Base-by-base conservation (phyloP, 164 flowering plant genomes). In the Vitis amurensis region DNA sequence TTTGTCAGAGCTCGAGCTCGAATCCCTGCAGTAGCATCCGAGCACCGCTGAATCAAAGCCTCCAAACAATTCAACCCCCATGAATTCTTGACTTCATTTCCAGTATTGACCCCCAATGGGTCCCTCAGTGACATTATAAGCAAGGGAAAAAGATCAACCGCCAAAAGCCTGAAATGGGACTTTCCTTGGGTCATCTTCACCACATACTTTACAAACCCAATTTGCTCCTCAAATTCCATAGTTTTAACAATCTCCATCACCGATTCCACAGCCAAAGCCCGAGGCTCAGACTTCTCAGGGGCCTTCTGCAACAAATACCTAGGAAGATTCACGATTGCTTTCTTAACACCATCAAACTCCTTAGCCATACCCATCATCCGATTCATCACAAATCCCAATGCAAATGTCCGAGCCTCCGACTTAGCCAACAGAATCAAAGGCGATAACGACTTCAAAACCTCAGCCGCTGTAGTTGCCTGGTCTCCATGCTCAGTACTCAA, bases 221-320 rank as follows among this genome's bases (percentile, higher is more conserved):
- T 31, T 70, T 87, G 97, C 68, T 90, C 90, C 8, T 71, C 79
- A 11, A 72, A 71, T 14, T 88, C 94, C 88, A 93, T 74, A 11
- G 74, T 81, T 63, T 68, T 71, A 69, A 96, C 90, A 59, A 93
- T 76, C 81, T 90, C 90, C 81, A 88, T 78, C 7, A 96, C 86
- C 1, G 93, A 83, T 58, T 96, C 99, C 52, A 89, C 99, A 9
- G 97, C 98, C 44, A 73, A 59, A 5, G 88, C 89, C 68, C 99
- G 87, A 29, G 83, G 85, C 70, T 95, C 99, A 16, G 97, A 83
- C 80, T 79, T 93, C 81, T 93, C 99, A 0, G 95, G 98, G 0
- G 99, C 94, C 78, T 87, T 91, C 15, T 77, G 77, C 4, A 69
- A 85, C 79, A 91, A 75, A 70, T 81, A 91, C 83, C 87, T 84